Conservation (phyloP, 129 eudicot species). For the Ambrosia artemisiifolia region DNA sequence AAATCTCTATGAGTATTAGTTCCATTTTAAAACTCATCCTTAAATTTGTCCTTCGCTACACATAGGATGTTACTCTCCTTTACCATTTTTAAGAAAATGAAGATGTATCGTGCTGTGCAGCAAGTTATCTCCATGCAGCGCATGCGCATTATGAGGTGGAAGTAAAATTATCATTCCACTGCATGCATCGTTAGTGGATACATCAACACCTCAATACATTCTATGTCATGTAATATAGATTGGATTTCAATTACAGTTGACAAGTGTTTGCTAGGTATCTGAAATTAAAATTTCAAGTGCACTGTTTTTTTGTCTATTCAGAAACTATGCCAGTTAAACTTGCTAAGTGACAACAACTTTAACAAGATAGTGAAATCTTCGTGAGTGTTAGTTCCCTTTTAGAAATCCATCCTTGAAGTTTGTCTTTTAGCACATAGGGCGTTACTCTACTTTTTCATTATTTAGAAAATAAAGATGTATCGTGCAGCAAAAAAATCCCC, state of each 20-base stretch:
- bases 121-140: not conserved
- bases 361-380: not conserved
- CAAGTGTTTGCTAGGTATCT: not conserved
- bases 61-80: conserved; percentile 2
- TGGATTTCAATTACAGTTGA: not conserved
- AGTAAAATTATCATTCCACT: not conserved
- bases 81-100: not conserved
- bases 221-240: not conserved
- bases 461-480: not conserved
- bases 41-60: not conserved
- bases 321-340: not conserved
- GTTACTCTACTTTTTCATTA: conserved; percentile 1
- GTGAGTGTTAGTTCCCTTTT: not conserved
- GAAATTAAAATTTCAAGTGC: too few relatives aligned
- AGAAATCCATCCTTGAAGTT: conserved; percentile 4
- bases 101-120: not conserved
- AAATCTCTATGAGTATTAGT: not conserved
- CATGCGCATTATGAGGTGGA: conserved; percentile 15
- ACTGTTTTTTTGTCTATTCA: not conserved
- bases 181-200: not conserved
- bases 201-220: not conserved
- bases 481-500: not conserved
- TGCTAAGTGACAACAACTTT: not conserved
- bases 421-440: not conserved
- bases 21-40: not conserved